Conservation (phyloP, 2,329 filamentous ascomycete genomes). For the Penicillium sclerotiorum region DNA sequence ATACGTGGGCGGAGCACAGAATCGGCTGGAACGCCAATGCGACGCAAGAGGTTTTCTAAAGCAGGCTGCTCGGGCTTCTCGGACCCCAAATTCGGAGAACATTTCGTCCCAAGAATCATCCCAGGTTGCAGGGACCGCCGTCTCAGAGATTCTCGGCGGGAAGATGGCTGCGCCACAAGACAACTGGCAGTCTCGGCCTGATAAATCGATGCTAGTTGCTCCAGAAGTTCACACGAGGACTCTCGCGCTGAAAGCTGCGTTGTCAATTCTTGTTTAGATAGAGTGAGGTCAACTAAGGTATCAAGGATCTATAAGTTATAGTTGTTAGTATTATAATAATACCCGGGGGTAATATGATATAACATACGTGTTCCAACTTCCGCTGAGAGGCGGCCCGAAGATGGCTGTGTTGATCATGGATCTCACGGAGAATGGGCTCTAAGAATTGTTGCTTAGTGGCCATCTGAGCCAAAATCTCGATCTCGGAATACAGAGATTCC, state of each 20-base stretch:
- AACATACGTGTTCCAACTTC: constrained; percentile 39
- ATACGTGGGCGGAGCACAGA: constrained; percentile 28
- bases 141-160: constrained; percentile 31
- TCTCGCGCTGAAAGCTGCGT: constrained; percentile 35
- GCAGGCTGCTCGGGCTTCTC: constrained; percentile 29
- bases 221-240: constrained; percentile 38
- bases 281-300: constrained; percentile 37
- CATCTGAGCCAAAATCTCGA: constrained; percentile 44
- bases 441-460: constrained; percentile 47
- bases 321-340: neutral
- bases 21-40: constrained; percentile 34
- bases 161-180: constrained; percentile 22
- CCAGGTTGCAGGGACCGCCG: constrained; percentile 30
- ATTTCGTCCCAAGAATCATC: constrained; percentile 15
- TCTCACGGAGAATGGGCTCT: constrained; percentile 41
- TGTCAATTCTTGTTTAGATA: constrained; percentile 31
- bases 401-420: constrained; percentile 35
- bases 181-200: constrained; percentile 32
- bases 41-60: constrained; percentile 37
- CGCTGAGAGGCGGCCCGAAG: constrained; percentile 33
- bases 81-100: constrained; percentile 13
- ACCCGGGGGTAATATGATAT: neutral
- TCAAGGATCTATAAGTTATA: constrained; percentile 32
- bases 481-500: constrained; percentile 43
- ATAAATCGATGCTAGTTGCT: constrained; percentile 34